These are phyloP conservation scores for Alternaria gaisen DNA, from an alignment of 2,329 filamentous ascomycete species.

Conservation along the genomic window DNA sequence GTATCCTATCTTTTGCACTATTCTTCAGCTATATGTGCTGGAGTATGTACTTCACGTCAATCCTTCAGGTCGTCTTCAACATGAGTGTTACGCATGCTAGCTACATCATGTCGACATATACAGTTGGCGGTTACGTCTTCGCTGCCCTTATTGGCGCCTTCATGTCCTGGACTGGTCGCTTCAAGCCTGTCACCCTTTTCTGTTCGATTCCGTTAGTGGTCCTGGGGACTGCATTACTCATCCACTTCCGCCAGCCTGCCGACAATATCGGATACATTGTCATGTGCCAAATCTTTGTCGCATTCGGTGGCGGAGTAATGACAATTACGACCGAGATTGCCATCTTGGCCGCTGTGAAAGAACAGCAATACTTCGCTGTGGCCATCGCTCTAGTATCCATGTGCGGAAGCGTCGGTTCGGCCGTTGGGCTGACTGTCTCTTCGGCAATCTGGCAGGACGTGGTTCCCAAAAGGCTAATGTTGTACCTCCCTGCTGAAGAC, in stretches of 20 bases:
- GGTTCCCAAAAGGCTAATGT: slow-evolving; percentile 60
- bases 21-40: slow-evolving; percentile 46
- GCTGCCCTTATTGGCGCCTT: slow-evolving; percentile 26
- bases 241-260: slow-evolving; percentile 44
- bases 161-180: slow-evolving; percentile 35
- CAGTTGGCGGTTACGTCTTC: slow-evolving; percentile 29
- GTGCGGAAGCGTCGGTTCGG: slow-evolving; percentile 63
- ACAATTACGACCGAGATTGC: slow-evolving; percentile 41
- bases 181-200: slow-evolving; percentile 36
- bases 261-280: slow-evolving; percentile 44
- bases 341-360: slow-evolving; percentile 31
- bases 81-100: slow-evolving; percentile 40
- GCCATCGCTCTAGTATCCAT: slow-evolving; percentile 56
- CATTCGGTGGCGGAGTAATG: slow-evolving; percentile 35
- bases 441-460: slow-evolving; percentile 70
- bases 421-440: slow-evolving; percentile 60
- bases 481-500: slow-evolving; percentile 55
- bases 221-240: slow-evolving; percentile 44
- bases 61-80: slow-evolving; percentile 50
- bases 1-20: slow-evolving; percentile 55
- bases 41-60: slow-evolving; percentile 53
- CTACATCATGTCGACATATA: slow-evolving; percentile 50
- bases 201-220: slow-evolving; percentile 37
- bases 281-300: slow-evolving; percentile 49
- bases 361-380: slow-evolving; percentile 30